Conservation (phyloP, 176 grass and related monocot genomes). For the Ananas comosus region DNA sequence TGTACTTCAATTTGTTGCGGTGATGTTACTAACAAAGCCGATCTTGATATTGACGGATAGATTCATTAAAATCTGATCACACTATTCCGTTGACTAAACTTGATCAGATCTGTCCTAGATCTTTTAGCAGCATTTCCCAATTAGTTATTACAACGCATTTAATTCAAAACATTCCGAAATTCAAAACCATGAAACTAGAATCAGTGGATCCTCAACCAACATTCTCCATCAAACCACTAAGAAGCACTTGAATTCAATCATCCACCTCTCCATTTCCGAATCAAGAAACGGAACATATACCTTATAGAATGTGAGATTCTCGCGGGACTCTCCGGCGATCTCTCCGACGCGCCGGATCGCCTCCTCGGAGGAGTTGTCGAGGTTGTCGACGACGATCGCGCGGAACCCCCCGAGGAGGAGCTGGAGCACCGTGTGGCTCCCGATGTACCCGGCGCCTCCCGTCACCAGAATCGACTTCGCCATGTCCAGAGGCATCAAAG, state of each 20-base stretch:
- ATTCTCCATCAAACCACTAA: neutral
- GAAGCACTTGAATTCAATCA: neutral
- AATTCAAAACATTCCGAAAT: too few species aligned
- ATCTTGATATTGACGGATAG: too few species aligned
- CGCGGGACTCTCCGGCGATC: slow-evolving; percentile 49
- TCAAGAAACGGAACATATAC: slow-evolving; percentile 15
- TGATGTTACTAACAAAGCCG: too few species aligned
- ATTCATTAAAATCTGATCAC: too few species aligned
- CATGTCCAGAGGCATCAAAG: neutral
- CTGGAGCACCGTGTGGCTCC: slow-evolving; percentile 89
- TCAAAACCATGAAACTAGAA: too few species aligned
- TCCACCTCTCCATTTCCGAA: neutral
- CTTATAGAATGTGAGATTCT: slow-evolving; percentile 60
- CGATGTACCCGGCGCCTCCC: slow-evolving; percentile 87
- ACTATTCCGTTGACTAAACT: too few species aligned
- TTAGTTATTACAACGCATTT: too few species aligned
- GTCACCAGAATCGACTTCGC: slow-evolving; percentile 69
- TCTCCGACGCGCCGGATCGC: slow-evolving; percentile 50
- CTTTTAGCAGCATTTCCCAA: too few species aligned
- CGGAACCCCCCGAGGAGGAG: slow-evolving; percentile 53
- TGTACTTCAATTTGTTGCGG: too few species aligned
- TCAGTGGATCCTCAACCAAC: neutral
- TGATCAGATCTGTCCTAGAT: too few species aligned
- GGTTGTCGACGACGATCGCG: slow-evolving; percentile 70
- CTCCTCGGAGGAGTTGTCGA: slow-evolving; percentile 69